Conservation (phyloP, 176 grass and related monocot species). For the Cenchrus americanus region DNA sequence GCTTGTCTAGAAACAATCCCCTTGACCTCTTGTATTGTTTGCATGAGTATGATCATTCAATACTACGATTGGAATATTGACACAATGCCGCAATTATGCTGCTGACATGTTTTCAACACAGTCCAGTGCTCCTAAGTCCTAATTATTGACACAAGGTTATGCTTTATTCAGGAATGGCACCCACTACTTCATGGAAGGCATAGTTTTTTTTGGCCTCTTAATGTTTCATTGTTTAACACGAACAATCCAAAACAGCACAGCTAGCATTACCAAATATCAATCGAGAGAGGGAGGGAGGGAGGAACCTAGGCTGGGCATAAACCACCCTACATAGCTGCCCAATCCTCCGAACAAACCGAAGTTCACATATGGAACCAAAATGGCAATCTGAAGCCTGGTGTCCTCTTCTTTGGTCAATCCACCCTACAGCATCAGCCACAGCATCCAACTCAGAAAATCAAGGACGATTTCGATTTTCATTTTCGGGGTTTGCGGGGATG, state of each 20-base stretch:
- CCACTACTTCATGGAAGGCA: neutral
- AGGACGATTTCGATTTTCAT: neutral
- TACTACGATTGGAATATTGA: neutral
- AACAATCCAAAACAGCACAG: neutral
- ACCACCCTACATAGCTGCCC: neutral
- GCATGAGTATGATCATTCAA: neutral
- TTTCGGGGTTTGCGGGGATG: neutral
- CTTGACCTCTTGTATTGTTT: neutral
- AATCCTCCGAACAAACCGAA: neutral
- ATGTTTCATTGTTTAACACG: neutral
- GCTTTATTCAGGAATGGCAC: neutral
- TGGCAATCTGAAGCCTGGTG: neutral
- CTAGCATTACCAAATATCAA: neutral
- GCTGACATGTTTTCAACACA: neutral
- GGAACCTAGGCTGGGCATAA: neutral
- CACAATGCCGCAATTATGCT: neutral
- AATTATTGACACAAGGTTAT: neutral
- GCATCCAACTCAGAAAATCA: neutral
- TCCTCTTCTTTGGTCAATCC: neutral
- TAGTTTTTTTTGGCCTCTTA: neutral
- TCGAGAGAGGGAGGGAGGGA: neutral
- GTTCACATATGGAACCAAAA: fast-evolving
- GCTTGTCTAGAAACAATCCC: neutral
- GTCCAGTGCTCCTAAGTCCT: neutral
- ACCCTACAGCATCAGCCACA: neutral